These are phyloP conservation scores for Claviceps quebecensis DNA, from an alignment of 2,329 filamentous ascomycete genomes.

Conservation along the genomic window DNA sequence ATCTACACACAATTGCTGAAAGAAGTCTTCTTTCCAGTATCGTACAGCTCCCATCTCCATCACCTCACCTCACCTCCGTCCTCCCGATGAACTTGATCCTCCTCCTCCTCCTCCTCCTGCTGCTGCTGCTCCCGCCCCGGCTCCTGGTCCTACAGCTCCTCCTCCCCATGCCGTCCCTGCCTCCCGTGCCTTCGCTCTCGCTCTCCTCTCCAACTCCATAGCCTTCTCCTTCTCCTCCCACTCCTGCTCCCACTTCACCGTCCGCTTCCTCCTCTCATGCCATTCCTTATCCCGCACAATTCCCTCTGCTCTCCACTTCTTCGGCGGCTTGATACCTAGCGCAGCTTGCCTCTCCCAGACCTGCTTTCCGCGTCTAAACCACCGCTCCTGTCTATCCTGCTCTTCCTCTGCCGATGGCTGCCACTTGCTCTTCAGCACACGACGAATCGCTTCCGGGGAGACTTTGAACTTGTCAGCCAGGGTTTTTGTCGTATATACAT, in stretches of 20 bases:
- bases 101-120: background rate
- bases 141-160: background rate
- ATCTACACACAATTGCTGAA: background rate
- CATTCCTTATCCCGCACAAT: slow-evolving; percentile 30
- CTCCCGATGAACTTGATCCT: too few relatives aligned
- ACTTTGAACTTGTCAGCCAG: slow-evolving; percentile 71
- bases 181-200: slow-evolving; percentile 2
- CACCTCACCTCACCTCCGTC: background rate
- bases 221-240: slow-evolving; percentile 19
- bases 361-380: slow-evolving; percentile 44
- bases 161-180: background rate
- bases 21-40: background rate
- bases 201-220: slow-evolving; percentile 11
- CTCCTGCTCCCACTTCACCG: slow-evolving; percentile 14
- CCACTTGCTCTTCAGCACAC: slow-evolving; percentile 76
- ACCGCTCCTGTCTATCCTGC: slow-evolving; percentile 41
- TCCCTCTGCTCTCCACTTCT: slow-evolving; percentile 43
- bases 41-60: background rate
- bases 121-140: background rate
- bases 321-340: slow-evolving; percentile 46
- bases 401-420: slow-evolving; percentile 45
- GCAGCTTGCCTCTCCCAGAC: slow-evolving; percentile 48
- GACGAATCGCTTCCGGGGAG: slow-evolving; percentile 73
- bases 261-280: slow-evolving; percentile 21
- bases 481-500: slow-evolving; percentile 58